A percentile compares a stretch with the other conserved stretches of the same genome.
phyloP scores from a whole-genome alignment of 2,329 filamentous ascomycete genomes.

The Penicillium sp. region DNA sequence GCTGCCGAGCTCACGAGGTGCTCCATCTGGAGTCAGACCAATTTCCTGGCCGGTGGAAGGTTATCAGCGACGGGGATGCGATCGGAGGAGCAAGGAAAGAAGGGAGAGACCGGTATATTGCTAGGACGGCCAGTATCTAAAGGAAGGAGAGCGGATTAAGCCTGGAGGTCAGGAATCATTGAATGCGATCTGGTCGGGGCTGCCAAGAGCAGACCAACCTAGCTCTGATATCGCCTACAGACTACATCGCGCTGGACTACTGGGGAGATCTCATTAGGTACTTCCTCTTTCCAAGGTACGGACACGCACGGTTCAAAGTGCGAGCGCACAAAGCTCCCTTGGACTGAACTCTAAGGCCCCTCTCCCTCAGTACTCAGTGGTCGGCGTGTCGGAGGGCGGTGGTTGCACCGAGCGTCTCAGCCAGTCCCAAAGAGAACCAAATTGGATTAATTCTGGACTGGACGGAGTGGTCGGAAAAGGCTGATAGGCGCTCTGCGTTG shows the following conservation, averaged over 20 bases:
- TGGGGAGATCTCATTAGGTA: too few relatives aligned
- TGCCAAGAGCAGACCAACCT: too few relatives aligned
- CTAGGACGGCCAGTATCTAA: too few relatives aligned
- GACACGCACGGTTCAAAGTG: too few relatives aligned
- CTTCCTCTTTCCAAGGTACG: too few relatives aligned
- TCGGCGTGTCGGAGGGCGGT: not conserved
- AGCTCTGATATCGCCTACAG: too few relatives aligned
- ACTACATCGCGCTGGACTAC: too few relatives aligned
- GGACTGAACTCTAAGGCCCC: not conserved
- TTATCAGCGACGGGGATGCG: not conserved
- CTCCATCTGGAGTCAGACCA: slow-evolving; percentile 1
- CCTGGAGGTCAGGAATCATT: too few relatives aligned
- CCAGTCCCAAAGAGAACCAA: slow-evolving; percentile 16
- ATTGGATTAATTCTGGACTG: not conserved
- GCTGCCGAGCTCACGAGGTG: not conserved
- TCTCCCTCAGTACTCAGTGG: not conserved
- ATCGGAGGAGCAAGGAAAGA: not conserved
- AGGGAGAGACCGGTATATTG: not conserved
- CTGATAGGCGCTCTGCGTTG: slow-evolving; percentile 31
- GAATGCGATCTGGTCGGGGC: too few relatives aligned
- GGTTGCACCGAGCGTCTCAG: slow-evolving; percentile 10
- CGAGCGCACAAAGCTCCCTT: too few relatives aligned
- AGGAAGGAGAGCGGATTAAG: too few relatives aligned
- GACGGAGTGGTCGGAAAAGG: slow-evolving; percentile 9
- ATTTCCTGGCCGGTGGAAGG: too few relatives aligned